Conservation (phyloP, 108 stramenopile genomes). For the Parmales sp. region DNA sequence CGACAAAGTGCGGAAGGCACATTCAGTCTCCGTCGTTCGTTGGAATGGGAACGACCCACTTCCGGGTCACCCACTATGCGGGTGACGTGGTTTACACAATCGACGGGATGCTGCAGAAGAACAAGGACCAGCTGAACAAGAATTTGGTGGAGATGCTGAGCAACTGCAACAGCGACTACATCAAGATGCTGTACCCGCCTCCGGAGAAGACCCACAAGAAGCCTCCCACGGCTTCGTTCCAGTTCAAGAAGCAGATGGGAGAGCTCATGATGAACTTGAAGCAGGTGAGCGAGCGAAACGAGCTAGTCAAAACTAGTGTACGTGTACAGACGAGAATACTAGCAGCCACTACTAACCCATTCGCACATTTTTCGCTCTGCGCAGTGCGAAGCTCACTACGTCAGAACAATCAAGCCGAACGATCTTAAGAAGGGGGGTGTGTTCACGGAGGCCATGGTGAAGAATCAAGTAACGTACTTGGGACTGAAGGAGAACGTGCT, state of each 20-base stretch:
- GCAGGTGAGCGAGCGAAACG: too few species aligned
- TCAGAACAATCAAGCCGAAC: constrained; percentile 30
- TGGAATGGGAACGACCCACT: neutral
- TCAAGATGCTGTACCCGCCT: neutral
- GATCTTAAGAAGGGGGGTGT: constrained; percentile 19
- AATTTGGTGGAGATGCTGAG: constrained; percentile 34
- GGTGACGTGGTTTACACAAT: constrained; percentile 40
- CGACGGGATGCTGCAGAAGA: constrained; percentile 48
- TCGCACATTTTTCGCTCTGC: too few species aligned
- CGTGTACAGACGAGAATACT: too few species aligned
- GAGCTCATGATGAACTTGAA: constrained; percentile 14
- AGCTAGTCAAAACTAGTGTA: too few species aligned
- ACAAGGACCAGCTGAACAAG: constrained; percentile 40
- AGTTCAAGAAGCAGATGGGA: constrained; percentile 31
- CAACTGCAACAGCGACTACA: constrained; percentile 15
- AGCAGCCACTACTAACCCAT: too few species aligned
- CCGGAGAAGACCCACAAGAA: constrained; percentile 15
- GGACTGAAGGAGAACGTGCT: constrained; percentile 43
- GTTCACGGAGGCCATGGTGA: constrained; percentile 27
- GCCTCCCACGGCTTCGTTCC: constrained; percentile 26
- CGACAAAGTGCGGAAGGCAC: constrained; percentile 18
- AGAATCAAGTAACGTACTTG: constrained; percentile 34
- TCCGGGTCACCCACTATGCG: constrained; percentile 38
- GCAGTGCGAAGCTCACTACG: constrained; percentile 27
- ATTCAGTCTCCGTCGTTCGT: neutral